Evolutionary conservation across 768 basidiomycete genomes (phyloP).

Genomic region (Leccinum pellstonianum): DNA sequence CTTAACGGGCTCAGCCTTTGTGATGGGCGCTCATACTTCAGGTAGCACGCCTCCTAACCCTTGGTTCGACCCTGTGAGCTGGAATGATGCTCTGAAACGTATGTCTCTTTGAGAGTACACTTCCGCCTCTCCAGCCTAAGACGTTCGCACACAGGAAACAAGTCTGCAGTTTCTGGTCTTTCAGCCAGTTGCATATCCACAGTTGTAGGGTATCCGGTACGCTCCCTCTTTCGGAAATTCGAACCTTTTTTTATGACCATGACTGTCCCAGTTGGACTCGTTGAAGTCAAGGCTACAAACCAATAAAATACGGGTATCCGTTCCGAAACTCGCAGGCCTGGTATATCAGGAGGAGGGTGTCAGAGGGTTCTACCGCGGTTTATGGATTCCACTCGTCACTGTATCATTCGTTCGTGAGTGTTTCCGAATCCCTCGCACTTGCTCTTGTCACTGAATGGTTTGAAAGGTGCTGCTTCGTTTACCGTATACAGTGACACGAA

Average conservation of each 20-base stretch:
- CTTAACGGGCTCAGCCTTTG: neutral
- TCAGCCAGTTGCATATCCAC: constrained; percentile 92
- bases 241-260: neutral
- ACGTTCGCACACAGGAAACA: constrained; percentile 55
- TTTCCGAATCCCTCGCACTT: neutral
- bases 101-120: constrained; percentile 25
- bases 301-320: constrained; percentile 69
- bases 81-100: constrained; percentile 71
- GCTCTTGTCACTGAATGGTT: constrained; percentile 6
- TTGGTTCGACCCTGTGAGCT: constrained; percentile 59
- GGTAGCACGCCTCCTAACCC: constrained; percentile 54
- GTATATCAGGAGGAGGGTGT: constrained; percentile 86
- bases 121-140: constrained; percentile 7
- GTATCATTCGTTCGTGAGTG: constrained; percentile 94
- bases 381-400: constrained; percentile 91
- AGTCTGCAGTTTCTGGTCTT: constrained; percentile 86
- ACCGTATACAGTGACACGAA: constrained; percentile 87
- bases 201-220: constrained; percentile 84
- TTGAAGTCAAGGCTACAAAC: constrained; percentile 93
- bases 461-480: constrained; percentile 81
- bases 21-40: constrained; percentile 21
- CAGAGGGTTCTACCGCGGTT: constrained; percentile 84
- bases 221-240: constrained; percentile 6
- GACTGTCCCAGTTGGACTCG: constrained; percentile 71
- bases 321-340: constrained; percentile 65